These are phyloP conservation scores for Cercis canadensis DNA, from an alignment of 306 rosid species.

Conservation along the genomic window DNA sequence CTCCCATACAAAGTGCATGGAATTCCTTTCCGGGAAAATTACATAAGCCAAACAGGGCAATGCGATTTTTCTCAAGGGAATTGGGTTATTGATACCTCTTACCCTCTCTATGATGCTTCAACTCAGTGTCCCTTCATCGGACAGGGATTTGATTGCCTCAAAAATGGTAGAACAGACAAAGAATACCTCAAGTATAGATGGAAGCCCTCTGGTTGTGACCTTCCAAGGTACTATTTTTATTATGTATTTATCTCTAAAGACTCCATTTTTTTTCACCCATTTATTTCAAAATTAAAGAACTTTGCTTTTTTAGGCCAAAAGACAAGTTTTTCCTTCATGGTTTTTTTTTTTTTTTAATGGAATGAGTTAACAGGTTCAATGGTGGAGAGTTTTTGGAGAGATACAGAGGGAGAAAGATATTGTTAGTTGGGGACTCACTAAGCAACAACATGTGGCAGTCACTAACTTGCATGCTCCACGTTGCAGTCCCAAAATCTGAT, in stretches of 20 bases:
- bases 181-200: conserved; percentile 64
- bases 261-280: background rate
- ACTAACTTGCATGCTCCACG: conserved; percentile 68
- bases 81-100: conserved; percentile 50
- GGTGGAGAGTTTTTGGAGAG: conserved; percentile 66
- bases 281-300: background rate
- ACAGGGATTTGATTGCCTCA: conserved; percentile 56
- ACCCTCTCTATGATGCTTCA: conserved; percentile 61
- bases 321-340: background rate
- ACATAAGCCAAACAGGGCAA: background rate
- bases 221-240: conserved; percentile 51
- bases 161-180: conserved; percentile 61
- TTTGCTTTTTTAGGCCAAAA: background rate
- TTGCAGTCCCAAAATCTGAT: conserved; percentile 53
- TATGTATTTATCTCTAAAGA: background rate
- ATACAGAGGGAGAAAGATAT: conserved; percentile 62
- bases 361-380: conserved; percentile 52
- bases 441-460: conserved; percentile 88
- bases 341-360: background rate
- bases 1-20: conserved; percentile 28
- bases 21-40: background rate
- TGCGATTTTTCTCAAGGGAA: conserved; percentile 54
- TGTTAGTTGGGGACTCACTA: conserved; percentile 85
- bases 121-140: conserved; percentile 57
- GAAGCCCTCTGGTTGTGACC: conserved; percentile 63